Conservation (phyloP, 805 yeast genomes). For the Candida sanyiensis region DNA sequence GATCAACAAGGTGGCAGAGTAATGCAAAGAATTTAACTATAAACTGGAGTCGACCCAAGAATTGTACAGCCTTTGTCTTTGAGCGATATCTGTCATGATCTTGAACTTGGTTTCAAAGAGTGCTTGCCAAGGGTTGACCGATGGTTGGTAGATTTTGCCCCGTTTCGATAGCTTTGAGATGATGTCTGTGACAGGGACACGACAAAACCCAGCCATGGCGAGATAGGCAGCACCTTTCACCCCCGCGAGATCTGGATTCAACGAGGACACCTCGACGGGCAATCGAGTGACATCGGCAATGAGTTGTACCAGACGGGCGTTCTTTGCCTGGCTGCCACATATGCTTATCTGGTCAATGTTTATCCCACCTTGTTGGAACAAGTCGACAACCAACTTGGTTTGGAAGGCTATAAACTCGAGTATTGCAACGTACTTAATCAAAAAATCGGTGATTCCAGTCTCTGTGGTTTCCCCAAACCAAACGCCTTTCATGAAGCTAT, state of each 20-base stretch:
- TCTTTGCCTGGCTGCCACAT: slow-evolving; percentile 51
- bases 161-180: slow-evolving; percentile 10
- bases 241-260: slow-evolving; percentile 24
- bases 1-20: slow-evolving; percentile 33
- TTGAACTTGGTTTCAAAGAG: slow-evolving; percentile 24
- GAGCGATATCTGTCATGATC: slow-evolving; percentile 32
- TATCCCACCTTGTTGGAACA: slow-evolving; percentile 27
- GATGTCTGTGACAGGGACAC: slow-evolving; percentile 12
- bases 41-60: slow-evolving; percentile 16
- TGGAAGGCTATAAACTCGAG: slow-evolving; percentile 51
- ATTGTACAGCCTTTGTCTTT: slow-evolving; percentile 29
- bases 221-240: slow-evolving; percentile 27
- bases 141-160: neutral
- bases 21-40: neutral
- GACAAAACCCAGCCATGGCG: slow-evolving; percentile 15
- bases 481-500: slow-evolving; percentile 43
- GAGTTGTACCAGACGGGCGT: slow-evolving; percentile 34
- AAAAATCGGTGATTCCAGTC: slow-evolving; percentile 29
- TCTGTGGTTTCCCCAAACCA: slow-evolving; percentile 43
- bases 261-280: slow-evolving; percentile 17
- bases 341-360: slow-evolving; percentile 29
- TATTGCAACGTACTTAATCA: slow-evolving; percentile 38
- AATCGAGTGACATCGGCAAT: slow-evolving; percentile 25
- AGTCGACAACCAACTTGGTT: slow-evolving; percentile 35
- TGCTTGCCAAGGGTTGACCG: slow-evolving; percentile 10